Percentiles rank a stretch among this genome's conserved stretches.
Conservation (phyloP, 2,329 filamentous ascomycete genomes). For the Hypoxylon sp. region DNA sequence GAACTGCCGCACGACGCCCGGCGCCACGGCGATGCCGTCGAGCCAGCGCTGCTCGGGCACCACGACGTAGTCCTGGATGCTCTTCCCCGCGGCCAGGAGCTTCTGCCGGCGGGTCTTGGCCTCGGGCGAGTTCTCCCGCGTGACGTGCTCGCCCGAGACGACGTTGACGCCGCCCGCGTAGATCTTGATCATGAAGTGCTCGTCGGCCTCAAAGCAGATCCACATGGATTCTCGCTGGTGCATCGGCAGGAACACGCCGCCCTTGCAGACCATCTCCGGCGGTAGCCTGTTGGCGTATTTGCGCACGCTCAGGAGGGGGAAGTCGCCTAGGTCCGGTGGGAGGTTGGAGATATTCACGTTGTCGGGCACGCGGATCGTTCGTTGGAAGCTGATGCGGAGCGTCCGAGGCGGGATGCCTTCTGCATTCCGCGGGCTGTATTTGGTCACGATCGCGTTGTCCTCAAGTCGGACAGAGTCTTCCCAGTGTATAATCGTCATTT, state of each 20-base stretch:
- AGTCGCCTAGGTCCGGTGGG: slow-evolving; percentile 53
- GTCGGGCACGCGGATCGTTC: slow-evolving; percentile 59
- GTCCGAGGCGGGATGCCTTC: background rate
- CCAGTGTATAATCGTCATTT: slow-evolving; percentile 5
- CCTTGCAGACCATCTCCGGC: slow-evolving; percentile 52
- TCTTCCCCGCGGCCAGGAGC: slow-evolving; percentile 5
- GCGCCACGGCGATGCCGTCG: slow-evolving; percentile 53
- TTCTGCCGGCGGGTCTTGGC: slow-evolving; percentile 35
- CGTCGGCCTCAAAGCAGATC: slow-evolving; percentile 49
- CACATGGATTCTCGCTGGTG: slow-evolving; percentile 58
- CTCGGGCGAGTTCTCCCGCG: slow-evolving; percentile 39
- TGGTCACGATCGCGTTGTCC: slow-evolving; percentile 14
- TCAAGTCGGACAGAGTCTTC: slow-evolving; percentile 16
- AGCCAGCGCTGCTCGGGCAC: slow-evolving; percentile 55
- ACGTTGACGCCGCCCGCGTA: slow-evolving; percentile 57
- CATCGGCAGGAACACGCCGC: slow-evolving; percentile 61
- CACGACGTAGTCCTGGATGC: slow-evolving; percentile 52
- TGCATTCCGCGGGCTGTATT: background rate
- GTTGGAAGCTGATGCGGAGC: slow-evolving; percentile 53
- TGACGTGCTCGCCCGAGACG: slow-evolving; percentile 52
- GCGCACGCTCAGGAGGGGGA: slow-evolving; percentile 54
- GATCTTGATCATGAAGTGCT: slow-evolving; percentile 55
- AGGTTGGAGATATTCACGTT: slow-evolving; percentile 49
- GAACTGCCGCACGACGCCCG: slow-evolving; percentile 60
- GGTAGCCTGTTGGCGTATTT: slow-evolving; percentile 52